phyloP scores from a whole-genome alignment of 352 stramenopile species.

The Aphanomyces euteiches region DNA sequence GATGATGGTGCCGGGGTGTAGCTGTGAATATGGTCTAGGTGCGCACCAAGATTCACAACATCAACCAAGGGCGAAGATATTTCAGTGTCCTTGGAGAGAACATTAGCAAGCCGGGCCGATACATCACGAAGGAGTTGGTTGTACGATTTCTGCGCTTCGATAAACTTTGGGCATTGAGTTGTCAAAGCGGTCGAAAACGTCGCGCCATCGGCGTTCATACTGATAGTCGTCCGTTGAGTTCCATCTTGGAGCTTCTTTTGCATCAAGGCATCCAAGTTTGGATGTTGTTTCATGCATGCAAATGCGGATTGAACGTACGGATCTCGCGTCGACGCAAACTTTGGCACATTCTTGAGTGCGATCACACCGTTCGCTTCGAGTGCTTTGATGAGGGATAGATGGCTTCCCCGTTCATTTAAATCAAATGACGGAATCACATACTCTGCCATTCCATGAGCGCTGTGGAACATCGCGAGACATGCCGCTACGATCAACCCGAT shows the following conservation, averaged over 20 bases:
- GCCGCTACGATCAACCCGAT: no score
- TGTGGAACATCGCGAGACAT: background rate
- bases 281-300: constrained; percentile 23
- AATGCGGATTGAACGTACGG: constrained; percentile 28
- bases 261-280: background rate
- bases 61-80: constrained; percentile 22
- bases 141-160: constrained; percentile 16
- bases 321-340: constrained; percentile 29
- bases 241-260: constrained; percentile 32
- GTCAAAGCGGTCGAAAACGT: constrained; percentile 24
- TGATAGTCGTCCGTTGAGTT: constrained; percentile 34
- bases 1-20: constrained; percentile 23
- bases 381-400: constrained; percentile 16
- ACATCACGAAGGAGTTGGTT: constrained; percentile 20
- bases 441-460: background rate
- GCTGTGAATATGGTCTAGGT: constrained; percentile 35
- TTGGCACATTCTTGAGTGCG: constrained; percentile 31
- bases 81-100: constrained; percentile 2
- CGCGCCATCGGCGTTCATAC: constrained; percentile 32
- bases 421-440: background rate
- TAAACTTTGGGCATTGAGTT: constrained; percentile 26
- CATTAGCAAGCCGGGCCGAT: background rate
- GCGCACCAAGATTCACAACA: constrained; percentile 24
- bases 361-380: constrained; percentile 32
- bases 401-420: background rate